phyloP scores from a whole-genome alignment of 495 filamentous ascomycete species.

The Penicillium steckii region DNA sequence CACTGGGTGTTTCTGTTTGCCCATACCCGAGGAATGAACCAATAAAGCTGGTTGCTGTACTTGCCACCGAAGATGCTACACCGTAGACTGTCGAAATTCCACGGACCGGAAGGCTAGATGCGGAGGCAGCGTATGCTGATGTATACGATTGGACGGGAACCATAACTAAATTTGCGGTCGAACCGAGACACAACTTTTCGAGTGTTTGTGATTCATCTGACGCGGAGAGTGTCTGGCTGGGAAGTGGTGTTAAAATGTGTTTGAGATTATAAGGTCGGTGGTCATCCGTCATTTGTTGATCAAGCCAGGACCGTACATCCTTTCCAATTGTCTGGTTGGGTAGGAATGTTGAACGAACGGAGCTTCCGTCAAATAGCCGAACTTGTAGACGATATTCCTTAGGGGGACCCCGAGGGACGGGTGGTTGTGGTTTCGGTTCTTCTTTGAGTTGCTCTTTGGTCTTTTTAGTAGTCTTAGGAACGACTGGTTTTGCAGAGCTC shows the following conservation, averaged over 20 bases:
- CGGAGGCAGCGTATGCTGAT: constrained; percentile 54
- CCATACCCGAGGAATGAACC: constrained; percentile 57
- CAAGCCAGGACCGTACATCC: constrained; percentile 77
- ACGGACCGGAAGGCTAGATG: constrained; percentile 41
- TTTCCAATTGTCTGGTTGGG: constrained; percentile 59
- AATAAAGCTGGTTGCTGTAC: constrained; percentile 49
- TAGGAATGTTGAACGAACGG: constrained; percentile 69
- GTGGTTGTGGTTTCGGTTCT: constrained; percentile 11
- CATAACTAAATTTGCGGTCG: constrained; percentile 80
- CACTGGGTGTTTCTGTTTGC: constrained; percentile 13
- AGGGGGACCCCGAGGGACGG: constrained; percentile 25
- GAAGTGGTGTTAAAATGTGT: constrained; percentile 75
- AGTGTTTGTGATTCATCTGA: constrained; percentile 71
- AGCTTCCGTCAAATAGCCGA: constrained; percentile 80
- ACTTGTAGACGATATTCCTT: constrained; percentile 67
- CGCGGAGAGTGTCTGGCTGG: constrained; percentile 68
- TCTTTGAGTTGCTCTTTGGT: background rate
- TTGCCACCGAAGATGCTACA: constrained; percentile 40
- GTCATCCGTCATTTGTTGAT: constrained; percentile 48
- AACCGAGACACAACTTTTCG: constrained; percentile 63
- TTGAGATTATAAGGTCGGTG: constrained; percentile 76
- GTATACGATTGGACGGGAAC: constrained; percentile 63
- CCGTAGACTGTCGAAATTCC: constrained; percentile 45
- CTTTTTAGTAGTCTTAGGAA: constrained; percentile 16
- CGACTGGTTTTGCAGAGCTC: constrained; percentile 7